Evolutionary conservation across 2,329 filamentous ascomycete species (phyloP).

Genomic region (Akanthomyces muscarius): DNA sequence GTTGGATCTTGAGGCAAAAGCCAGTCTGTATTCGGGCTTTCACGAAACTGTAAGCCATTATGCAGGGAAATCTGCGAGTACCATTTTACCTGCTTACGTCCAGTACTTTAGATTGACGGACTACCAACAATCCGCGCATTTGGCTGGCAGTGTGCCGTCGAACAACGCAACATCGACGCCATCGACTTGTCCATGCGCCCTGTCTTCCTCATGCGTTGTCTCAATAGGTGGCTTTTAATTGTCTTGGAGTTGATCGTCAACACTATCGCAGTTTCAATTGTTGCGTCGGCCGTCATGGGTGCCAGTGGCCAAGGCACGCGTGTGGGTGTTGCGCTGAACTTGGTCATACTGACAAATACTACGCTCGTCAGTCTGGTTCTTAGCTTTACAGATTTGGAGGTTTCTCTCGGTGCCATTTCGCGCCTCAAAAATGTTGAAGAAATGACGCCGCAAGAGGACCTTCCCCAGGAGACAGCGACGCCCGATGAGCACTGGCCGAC

Average conservation of each 20-base stretch:
- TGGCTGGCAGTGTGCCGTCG: conserved; percentile 29
- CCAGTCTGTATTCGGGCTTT: conserved; percentile 41
- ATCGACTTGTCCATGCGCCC: conserved; percentile 32
- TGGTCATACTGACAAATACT: conserved; percentile 24
- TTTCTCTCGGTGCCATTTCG: conserved; percentile 25
- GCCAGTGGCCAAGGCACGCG: conserved; percentile 18
- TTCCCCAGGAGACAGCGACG: conserved; percentile 7
- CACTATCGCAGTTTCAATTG: conserved; percentile 31
- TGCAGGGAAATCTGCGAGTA: background rate
- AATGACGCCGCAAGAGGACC: conserved; percentile 19
- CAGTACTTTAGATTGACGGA: conserved; percentile 21
- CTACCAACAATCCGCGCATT: conserved; percentile 29
- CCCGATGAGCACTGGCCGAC: conserved; percentile 21
- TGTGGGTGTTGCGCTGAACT: conserved; percentile 26
- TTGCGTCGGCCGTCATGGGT: conserved; percentile 33
- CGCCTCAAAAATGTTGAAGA: conserved; percentile 21
- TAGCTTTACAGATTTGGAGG: conserved; percentile 23
- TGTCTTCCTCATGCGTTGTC: conserved; percentile 38
- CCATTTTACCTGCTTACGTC: background rate
- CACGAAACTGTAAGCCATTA: conserved; percentile 32
- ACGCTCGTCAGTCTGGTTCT: conserved; percentile 23
- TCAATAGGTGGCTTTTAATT: conserved; percentile 46
- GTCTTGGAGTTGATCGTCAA: conserved; percentile 41
- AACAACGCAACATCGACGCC: conserved; percentile 39
- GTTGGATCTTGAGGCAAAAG: conserved; percentile 51